These are phyloP conservation scores for Nicotiana paniculata DNA, from an alignment of 257 asterid genomes.

Conservation along the genomic window DNA sequence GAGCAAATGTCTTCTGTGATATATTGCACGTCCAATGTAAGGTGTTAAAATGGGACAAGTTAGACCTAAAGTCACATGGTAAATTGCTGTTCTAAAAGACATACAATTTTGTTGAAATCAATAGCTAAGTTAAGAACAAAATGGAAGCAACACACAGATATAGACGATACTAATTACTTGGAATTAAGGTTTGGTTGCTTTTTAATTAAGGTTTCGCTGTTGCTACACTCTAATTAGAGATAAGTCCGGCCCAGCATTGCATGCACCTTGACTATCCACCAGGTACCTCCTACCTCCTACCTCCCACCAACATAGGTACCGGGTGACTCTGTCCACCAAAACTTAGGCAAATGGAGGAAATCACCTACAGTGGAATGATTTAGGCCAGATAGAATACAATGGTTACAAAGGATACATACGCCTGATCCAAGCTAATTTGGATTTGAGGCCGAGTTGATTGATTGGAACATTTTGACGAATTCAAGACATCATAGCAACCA, in stretches of 20 bases:
- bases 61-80: background rate
- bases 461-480: background rate
- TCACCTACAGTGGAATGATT: background rate
- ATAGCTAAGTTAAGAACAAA: background rate
- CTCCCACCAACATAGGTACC: background rate
- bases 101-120: background rate
- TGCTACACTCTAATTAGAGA: background rate
- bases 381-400: background rate
- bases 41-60: background rate
- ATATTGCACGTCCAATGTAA: background rate
- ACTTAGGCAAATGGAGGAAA: background rate
- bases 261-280: background rate
- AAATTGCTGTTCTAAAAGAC: background rate
- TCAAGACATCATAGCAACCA: background rate
- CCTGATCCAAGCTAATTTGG: background rate
- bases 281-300: background rate
- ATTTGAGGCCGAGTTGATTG: background rate
- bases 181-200: background rate
- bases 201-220: background rate
- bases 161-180: background rate
- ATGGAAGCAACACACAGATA: background rate
- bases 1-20: background rate
- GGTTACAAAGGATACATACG: background rate
- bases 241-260: background rate
- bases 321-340: background rate